phyloP scores from a whole-genome alignment of 2,329 filamentous ascomycete species.

The Westerdykella aurantiaca region DNA sequence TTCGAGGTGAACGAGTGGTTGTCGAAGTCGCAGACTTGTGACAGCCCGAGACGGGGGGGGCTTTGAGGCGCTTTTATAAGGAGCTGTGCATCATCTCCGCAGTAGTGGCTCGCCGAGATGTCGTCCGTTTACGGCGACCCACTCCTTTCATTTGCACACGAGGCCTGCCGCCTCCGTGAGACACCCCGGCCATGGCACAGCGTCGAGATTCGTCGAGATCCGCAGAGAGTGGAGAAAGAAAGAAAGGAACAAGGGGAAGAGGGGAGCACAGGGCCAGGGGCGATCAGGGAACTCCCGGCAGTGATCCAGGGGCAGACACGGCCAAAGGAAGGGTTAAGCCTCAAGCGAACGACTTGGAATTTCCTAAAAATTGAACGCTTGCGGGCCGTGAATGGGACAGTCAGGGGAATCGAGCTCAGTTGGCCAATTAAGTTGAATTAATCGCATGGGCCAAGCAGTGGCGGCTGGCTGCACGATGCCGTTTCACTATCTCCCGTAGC shows the following conservation, averaged over 20 bases:
- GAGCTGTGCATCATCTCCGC: background rate
- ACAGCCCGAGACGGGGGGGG: background rate
- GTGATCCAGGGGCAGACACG: background rate
- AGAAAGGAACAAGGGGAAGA: too few relatives aligned
- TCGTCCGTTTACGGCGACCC: background rate
- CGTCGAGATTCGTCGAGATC: background rate
- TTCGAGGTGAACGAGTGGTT: constrained; percentile 4
- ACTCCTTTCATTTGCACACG: background rate
- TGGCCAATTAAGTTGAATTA: too few relatives aligned
- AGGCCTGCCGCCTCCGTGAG: background rate
- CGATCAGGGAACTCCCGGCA: background rate
- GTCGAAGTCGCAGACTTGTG: constrained; percentile 9
- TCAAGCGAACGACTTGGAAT: background rate
- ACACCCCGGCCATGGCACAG: background rate
- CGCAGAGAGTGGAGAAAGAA: background rate
- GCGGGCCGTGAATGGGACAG: too few relatives aligned
- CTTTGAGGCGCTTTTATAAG: background rate
- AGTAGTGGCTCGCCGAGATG: background rate
- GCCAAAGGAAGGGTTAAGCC: background rate
- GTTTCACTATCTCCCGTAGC: background rate
- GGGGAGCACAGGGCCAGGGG: too few relatives aligned
- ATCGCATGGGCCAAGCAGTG: too few relatives aligned
- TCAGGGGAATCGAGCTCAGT: too few relatives aligned
- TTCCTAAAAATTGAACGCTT: background rate
- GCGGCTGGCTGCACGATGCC: background rate